These are phyloP conservation scores for Cryptosporidium xiaoi DNA, from an alignment of 169 alveolate species.

Conservation along the genomic window DNA sequence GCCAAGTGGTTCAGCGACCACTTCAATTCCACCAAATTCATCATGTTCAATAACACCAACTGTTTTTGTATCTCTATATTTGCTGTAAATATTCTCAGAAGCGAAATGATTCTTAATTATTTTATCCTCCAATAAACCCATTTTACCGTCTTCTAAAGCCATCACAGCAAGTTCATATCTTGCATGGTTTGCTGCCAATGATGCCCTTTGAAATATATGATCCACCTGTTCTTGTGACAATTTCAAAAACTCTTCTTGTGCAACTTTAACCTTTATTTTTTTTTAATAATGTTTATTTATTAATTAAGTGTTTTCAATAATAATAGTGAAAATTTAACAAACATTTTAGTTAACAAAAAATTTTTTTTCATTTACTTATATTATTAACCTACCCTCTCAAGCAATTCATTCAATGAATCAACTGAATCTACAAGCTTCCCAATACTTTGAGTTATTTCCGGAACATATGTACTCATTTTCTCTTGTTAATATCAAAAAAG, in stretches of 20 bases:
- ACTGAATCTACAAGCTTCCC: slow-evolving; percentile 70
- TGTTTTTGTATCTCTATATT: slow-evolving; percentile 75
- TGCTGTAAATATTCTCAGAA: slow-evolving; percentile 70
- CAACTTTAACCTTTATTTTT: slow-evolving; percentile 40
- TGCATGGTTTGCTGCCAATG: slow-evolving; percentile 74
- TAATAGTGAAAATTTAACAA: no score
- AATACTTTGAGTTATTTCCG: slow-evolving; percentile 68
- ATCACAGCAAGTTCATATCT: slow-evolving; percentile 71
- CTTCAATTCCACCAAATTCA: slow-evolving; percentile 73
- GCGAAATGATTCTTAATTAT: slow-evolving; percentile 75
- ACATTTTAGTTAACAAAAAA: neutral
- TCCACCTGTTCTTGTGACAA: slow-evolving; percentile 76
- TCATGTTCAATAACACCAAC: slow-evolving; percentile 76
- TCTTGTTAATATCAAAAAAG: neutral
- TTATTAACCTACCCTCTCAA: slow-evolving; percentile 45
- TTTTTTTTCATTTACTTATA: neutral
- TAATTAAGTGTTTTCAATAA: no score
- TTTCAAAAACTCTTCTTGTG: slow-evolving; percentile 57
- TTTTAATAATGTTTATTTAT: no score
- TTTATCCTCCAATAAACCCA: slow-evolving; percentile 76
- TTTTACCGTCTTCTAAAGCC: slow-evolving; percentile 76
- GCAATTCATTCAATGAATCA: slow-evolving; percentile 56
- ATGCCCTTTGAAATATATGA: slow-evolving; percentile 64
- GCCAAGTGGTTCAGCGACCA: slow-evolving; percentile 78
- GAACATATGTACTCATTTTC: slow-evolving; percentile 54